Percentiles rank a stretch among this genome's conserved stretches.
Conservation (phyloP, 2,329 filamentous ascomycete species). For the Teratosphaeria epicoccoides region DNA sequence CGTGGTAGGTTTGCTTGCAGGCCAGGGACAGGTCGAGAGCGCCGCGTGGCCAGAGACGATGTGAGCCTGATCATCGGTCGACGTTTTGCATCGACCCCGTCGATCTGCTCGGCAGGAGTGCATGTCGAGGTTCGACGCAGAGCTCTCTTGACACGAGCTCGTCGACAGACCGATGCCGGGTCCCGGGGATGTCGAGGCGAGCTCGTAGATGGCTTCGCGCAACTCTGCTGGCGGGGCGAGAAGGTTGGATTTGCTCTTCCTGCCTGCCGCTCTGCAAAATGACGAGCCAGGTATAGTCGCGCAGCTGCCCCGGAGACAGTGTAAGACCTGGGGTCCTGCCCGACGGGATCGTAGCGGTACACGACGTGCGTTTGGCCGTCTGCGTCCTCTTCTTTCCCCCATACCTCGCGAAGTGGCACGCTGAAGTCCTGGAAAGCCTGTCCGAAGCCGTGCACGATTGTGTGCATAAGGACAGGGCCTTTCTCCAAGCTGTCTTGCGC, state of each 20-base stretch:
- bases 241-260: neutral
- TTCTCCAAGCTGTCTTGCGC: too few relatives aligned
- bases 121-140: too few relatives aligned
- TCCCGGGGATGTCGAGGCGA: conserved; percentile 1
- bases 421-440: neutral
- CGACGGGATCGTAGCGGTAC: neutral
- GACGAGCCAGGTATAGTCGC: neutral
- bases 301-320: neutral
- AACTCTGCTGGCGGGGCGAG: conserved; percentile 1
- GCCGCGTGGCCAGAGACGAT: neutral
- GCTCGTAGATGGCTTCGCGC: conserved; percentile 3
- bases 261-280: neutral
- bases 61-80: neutral
- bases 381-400: neutral
- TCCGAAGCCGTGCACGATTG: too few relatives aligned
- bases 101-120: neutral
- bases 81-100: neutral
- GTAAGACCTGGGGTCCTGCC: neutral
- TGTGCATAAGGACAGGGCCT: too few relatives aligned
- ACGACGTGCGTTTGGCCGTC: neutral
- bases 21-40: conserved; percentile 6
- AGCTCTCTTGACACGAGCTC: neutral
- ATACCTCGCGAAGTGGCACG: neutral
- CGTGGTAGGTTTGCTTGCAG: conserved; percentile 7
- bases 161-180: neutral